Conservation (phyloP, 2,329 filamentous ascomycete genomes). For the Alternaria sp. region DNA sequence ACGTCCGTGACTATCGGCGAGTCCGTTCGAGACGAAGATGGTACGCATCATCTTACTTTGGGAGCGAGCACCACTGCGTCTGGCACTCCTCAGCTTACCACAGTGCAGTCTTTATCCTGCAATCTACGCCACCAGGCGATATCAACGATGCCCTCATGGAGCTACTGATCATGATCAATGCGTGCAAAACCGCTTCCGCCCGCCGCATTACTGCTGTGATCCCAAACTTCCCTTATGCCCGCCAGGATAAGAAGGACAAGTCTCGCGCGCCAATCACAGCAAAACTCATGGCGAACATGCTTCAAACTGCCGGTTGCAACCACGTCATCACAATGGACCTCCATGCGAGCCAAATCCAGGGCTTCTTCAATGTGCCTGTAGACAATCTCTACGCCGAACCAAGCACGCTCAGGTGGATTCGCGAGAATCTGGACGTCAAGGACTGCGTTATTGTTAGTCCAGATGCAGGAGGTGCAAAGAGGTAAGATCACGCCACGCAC, state of each 20-base stretch:
- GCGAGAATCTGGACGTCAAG: constrained; percentile 79
- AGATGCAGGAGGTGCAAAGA: constrained; percentile 93
- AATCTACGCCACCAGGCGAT: constrained; percentile 92
- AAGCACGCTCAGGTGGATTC: constrained; percentile 88
- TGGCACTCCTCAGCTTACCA: constrained; percentile 32
- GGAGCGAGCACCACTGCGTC: constrained; percentile 1
- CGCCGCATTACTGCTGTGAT: constrained; percentile 94
- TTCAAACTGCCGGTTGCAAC: constrained; percentile 91
- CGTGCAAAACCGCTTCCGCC: constrained; percentile 84
- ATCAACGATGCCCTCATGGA: constrained; percentile 99
- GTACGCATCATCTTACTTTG: constrained; percentile 55
- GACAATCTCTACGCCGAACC: constrained; percentile 93
- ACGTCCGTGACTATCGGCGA: constrained; percentile 94
- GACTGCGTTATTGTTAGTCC: constrained; percentile 95
- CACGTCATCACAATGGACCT: constrained; percentile 97
- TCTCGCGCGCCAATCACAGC: constrained; percentile 95
- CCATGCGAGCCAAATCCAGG: constrained; percentile 91
- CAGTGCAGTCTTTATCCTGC: constrained; percentile 83
- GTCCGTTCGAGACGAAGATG: constrained; percentile 95
- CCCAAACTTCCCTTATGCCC: constrained; percentile 94
- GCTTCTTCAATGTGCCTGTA: constrained; percentile 88
- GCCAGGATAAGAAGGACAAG: constrained; percentile 98
- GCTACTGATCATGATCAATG: constrained; percentile 96
- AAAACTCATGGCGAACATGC: constrained; percentile 96
- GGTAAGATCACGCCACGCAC: constrained; percentile 56